phyloP scores from a whole-genome alignment of 106 monocot species.

The Ottelia alismoides region DNA sequence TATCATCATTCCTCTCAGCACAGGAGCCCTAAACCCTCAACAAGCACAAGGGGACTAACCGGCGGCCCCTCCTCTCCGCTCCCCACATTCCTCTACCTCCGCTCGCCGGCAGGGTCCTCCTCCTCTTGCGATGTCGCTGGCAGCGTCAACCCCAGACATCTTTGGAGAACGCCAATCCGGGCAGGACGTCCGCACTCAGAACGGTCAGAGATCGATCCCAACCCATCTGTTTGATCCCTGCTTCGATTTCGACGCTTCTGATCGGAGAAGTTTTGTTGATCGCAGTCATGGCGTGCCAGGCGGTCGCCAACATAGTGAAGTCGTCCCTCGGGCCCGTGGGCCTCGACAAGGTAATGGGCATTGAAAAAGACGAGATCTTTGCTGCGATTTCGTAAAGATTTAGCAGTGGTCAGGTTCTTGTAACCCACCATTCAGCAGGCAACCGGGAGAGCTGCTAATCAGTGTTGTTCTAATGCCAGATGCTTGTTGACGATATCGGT shows the following conservation, averaged over 20 bases:
- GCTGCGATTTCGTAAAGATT: too few species aligned
- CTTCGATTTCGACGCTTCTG: neutral
- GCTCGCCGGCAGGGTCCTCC: too few species aligned
- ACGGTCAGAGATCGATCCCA: conserved; percentile 31
- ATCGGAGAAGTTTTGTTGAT: neutral
- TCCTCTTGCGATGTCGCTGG: conserved; percentile 31
- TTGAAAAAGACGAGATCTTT: too few species aligned
- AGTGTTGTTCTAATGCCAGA: too few species aligned
- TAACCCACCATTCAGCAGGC: too few species aligned
- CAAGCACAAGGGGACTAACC: too few species aligned
- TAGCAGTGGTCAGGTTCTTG: too few species aligned
- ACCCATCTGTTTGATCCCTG: neutral
- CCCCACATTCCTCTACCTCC: too few species aligned
- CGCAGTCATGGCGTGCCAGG: conserved; percentile 88
- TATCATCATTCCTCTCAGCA: too few species aligned
- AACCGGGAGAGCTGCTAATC: too few species aligned
- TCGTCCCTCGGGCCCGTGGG: conserved; percentile 95
- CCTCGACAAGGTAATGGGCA: conserved; percentile 87
- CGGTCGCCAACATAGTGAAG: conserved; percentile 91
- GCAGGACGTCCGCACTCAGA: conserved; percentile 94
- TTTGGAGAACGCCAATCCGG: conserved; percentile 96
- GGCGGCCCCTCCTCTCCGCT: too few species aligned
- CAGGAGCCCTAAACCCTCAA: too few species aligned
- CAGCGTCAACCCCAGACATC: conserved; percentile 58
- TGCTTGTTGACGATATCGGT: conserved; percentile 98